These are phyloP conservation scores for Cubamyces lactineus DNA, from an alignment of 768 basidiomycete species.

Conservation along the genomic window DNA sequence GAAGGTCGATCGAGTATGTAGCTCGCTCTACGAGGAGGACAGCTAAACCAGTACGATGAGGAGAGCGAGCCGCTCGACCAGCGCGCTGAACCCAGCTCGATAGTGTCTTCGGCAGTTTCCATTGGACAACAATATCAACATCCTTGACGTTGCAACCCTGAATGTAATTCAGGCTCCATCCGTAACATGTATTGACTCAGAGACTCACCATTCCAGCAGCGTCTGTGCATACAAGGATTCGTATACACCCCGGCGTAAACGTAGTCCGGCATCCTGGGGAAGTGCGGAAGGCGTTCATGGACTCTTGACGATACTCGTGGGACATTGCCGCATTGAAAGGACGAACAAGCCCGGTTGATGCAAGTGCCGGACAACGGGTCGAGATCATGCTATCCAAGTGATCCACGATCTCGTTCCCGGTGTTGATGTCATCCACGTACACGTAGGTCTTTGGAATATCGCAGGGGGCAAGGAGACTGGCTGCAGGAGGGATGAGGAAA, in stretches of 20 bases:
- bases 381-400: conserved; percentile 3
- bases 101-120: conserved; percentile 37
- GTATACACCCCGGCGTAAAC: background rate
- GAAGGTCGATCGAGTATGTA: conserved; percentile 7
- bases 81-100: conserved; percentile 40
- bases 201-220: conserved; percentile 31
- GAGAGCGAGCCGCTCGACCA: conserved; percentile 36
- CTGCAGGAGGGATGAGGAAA: conserved; percentile 27
- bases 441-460: conserved; percentile 35
- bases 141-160: conserved; percentile 32
- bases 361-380: background rate
- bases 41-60: conserved; percentile 6
- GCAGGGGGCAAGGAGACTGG: background rate
- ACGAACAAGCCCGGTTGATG: conserved; percentile 10
- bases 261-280: conserved; percentile 3
- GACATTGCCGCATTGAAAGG: conserved; percentile 29
- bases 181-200: background rate
- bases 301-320: conserved; percentile 19
- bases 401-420: conserved; percentile 24
- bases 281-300: conserved; percentile 26
- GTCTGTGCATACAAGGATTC: conserved; percentile 32
- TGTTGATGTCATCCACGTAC: conserved; percentile 30
- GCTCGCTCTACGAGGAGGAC: conserved; percentile 12
- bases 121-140: conserved; percentile 43
- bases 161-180: background rate